Evolutionary conservation across 345 rosid genomes (phyloP), one percentile per base, ranked within the genome.

Genomic region (Viola odorata): DNA sequence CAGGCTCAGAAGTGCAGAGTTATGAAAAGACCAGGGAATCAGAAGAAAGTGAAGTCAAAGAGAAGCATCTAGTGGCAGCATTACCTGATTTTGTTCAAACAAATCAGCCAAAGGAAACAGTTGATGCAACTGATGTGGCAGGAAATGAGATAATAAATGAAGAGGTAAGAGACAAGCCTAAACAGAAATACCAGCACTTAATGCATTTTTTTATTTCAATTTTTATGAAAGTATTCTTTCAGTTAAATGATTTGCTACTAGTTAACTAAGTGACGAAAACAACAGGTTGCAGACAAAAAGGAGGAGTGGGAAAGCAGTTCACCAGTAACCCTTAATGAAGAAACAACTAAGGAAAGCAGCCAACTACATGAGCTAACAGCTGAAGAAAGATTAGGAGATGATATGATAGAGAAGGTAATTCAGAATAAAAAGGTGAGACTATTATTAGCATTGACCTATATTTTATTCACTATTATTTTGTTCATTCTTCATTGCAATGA

Each of bases 211-310:
- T 5, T 42, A 12, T 44, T 15, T 38, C 32, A 0, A n/a, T 55
- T 60, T 41, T 54, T 8, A 12, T 7, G 53, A 52, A 48, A 45
- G 53, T 36, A 9, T 55, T n/a, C 61, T 37, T 38, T 41, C 39
- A 12, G 2, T 3, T 6, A 50, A 14, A 50, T 11, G 3, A 50
- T 44, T 44, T 6, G 7, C 12, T 6, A 11, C 2, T 23, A 0
- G 32, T 23, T 23, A 23, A 44, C 47, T 6, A 44, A 44, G 7
- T 11, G 12, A 6, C 1, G 47, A 44, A 57, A 37, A 44, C 36
- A 53, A 49, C 78, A 82, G 80, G 51, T 68, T 23, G 52, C 51
- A 53, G 73, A 66, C 75, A 77, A 65, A 15, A 74, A 73, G 62
- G 64, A 70, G 7, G 63, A 23, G 32, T 23, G 32, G 32, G 32